Conservation (phyloP, 768 basidiomycete genomes). For the Mycena kentingensis region DNA sequence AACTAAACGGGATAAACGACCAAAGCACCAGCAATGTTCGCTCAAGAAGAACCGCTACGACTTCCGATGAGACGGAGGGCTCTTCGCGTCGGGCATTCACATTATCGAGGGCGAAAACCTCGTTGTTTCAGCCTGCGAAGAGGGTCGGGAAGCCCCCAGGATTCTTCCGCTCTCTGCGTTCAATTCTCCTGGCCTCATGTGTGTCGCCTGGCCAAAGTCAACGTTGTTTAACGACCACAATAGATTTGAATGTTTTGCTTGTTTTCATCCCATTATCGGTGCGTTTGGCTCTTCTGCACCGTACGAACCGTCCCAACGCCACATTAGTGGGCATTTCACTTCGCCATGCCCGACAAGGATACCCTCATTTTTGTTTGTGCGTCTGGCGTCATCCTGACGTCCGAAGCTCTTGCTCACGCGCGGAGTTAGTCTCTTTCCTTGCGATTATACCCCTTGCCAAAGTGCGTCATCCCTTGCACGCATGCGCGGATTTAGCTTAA, state of each 20-base stretch:
- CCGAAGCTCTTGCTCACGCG: constrained; percentile 2
- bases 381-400: constrained; percentile 29
- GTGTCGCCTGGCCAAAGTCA: constrained; percentile 18
- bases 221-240: neutral
- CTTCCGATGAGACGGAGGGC: neutral
- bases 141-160: constrained; percentile 49
- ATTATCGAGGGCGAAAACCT: constrained; percentile 25
- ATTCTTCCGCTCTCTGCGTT: constrained; percentile 39
- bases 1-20: constrained; percentile 10
- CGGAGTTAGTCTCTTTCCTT: constrained; percentile 63
- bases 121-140: constrained; percentile 40
- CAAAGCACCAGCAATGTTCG: neutral
- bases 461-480: constrained; percentile 39
- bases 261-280: constrained; percentile 74
- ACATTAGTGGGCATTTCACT: constrained; percentile 72
- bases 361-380: constrained; percentile 75
- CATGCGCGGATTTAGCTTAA: constrained; percentile 3
- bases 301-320: neutral
- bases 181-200: constrained; percentile 63
- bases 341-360: constrained; percentile 48
- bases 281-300: constrained; percentile 21
- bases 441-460: constrained; percentile 87
- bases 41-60: neutral
- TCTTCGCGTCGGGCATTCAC: constrained; percentile 17
- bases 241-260: constrained; percentile 73